Evolutionary conservation across 2,329 filamentous ascomycete genomes (phyloP), one percentile per base, ranked within the genome.

Genomic region (Aspergillus fischeri): DNA sequence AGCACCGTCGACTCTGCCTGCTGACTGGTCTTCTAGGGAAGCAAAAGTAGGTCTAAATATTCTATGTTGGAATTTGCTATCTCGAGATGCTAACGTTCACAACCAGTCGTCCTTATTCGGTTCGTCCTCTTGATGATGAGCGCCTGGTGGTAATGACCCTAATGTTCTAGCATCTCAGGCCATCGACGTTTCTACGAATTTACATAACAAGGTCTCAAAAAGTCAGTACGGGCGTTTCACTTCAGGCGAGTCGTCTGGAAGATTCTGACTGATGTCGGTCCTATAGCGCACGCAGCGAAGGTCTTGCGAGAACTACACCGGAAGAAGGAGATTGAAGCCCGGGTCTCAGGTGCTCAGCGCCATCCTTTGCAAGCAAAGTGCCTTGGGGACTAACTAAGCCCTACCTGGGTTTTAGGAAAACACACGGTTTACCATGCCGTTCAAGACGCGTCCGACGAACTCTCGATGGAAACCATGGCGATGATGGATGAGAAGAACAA

Each of bases 231-330:
- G 21, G 17, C 28, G 10, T 42, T 24, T 14, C 10, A 41, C 17
- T 51, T n/a, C 9, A 24, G n/a, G 5, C 14, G 28, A 10, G 57
- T 67, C 20, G 65, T 59, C 7, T 60, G 48, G 20, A 10, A 51
- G 3, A 41, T 3, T 27, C n/a, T 49, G 11, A 25, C 29, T 21
- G 14, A 47, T 42, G 4, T 42, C 5, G 27, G 3, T 17, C 20
- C 14, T 38, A 21, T 41, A 81, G 83, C 83, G 11, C 77, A 83
- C 47, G 80, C 85, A 25, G 79, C 80, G 28, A 89, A 87, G 70
- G 67, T 83, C 32, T 73, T 89, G 35, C 86, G 85, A 64, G 85
- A 87, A 58, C 74, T 89, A 68, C 81, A 85, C 58, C 83, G 87
- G 62, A 78, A 77, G 45, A 81, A 81, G 10, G 73, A 83, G 62